phyloP scores from a whole-genome alignment of 2,329 filamentous ascomycete genomes.

The Claviceps monticola region DNA sequence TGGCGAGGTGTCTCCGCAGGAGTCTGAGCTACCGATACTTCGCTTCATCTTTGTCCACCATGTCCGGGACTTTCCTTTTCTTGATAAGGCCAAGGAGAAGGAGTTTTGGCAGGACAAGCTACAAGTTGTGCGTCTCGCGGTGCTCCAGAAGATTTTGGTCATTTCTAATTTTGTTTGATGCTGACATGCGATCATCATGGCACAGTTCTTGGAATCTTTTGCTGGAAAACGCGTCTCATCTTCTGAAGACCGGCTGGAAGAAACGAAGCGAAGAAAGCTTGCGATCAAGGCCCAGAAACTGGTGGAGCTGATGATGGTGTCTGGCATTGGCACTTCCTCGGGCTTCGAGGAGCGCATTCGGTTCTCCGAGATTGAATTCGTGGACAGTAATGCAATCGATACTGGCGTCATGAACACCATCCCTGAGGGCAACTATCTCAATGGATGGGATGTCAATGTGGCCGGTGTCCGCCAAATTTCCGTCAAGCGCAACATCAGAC shows the following conservation, averaged over 20 bases:
- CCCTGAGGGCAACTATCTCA: conserved; percentile 82
- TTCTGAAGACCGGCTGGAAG: conserved; percentile 87
- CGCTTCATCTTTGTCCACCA: conserved; percentile 97
- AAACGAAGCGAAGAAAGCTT: conserved; percentile 87
- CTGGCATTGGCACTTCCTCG: conserved; percentile 84
- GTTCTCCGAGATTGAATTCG: conserved; percentile 93
- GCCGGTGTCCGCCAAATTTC: conserved; percentile 71
- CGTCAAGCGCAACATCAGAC: conserved; percentile 72
- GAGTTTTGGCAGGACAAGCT: conserved; percentile 99
- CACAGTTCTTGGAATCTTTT: conserved; percentile 87
- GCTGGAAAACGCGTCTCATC: conserved; percentile 95
- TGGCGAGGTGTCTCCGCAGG: conserved; percentile 82
- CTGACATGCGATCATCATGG: neutral
- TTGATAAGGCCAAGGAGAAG: conserved; percentile 93
- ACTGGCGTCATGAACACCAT: conserved; percentile 75
- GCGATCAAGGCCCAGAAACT: conserved; percentile 89
- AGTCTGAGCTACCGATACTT: conserved; percentile 86
- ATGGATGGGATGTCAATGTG: conserved; percentile 95
- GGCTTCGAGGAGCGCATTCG: conserved; percentile 95
- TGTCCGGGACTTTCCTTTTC: conserved; percentile 93
- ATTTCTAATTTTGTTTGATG: neutral
- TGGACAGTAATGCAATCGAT: conserved; percentile 85
- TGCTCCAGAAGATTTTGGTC: neutral
- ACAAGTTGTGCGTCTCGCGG: conserved; percentile 56
- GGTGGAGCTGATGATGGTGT: conserved; percentile 99